These are phyloP conservation scores for Ustulina deusta DNA, from an alignment of 2,329 filamentous ascomycete genomes.

Conservation along the genomic window DNA sequence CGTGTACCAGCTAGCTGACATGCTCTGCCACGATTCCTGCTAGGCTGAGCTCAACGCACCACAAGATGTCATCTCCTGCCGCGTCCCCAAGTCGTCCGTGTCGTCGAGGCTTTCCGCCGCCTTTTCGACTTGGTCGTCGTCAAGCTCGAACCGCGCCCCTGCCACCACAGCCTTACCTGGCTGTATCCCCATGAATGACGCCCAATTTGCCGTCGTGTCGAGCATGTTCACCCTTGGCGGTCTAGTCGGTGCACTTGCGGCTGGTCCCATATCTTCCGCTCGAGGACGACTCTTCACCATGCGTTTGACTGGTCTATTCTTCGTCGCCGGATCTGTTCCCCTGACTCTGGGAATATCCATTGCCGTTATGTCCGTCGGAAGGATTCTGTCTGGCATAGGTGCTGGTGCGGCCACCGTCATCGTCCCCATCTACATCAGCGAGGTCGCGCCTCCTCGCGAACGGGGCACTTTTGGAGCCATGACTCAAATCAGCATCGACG, in stretches of 20 bases:
- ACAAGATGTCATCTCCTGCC: constrained; percentile 92
- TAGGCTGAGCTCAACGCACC: constrained; percentile 96
- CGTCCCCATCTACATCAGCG: constrained; percentile 93
- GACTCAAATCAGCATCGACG: constrained; percentile 93
- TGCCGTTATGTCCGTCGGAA: constrained; percentile 75
- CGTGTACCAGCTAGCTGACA: constrained; percentile 35
- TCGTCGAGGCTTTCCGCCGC: constrained; percentile 49
- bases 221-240: constrained; percentile 94
- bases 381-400: constrained; percentile 83
- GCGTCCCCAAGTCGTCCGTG: constrained; percentile 64
- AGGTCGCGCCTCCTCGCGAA: constrained; percentile 80
- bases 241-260: constrained; percentile 81
- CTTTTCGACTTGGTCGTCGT: constrained; percentile 46
- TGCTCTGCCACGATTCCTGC: constrained; percentile 1
- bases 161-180: constrained; percentile 64
- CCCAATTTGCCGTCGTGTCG: constrained; percentile 85
- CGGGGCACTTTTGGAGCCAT: constrained; percentile 84
- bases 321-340: constrained; percentile 78
- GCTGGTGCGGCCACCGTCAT: constrained; percentile 92
- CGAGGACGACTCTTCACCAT: constrained; percentile 82
- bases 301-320: constrained; percentile 81
- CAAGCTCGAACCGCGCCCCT: constrained; percentile 46
- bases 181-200: constrained; percentile 89
- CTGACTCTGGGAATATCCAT: constrained; percentile 80
- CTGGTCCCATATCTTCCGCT: constrained; percentile 81